Evolutionary conservation across 176 grass and related monocot genomes (phyloP), one percentile per base, ranked within the genome.

Genomic region (Oryza coarctata): DNA sequence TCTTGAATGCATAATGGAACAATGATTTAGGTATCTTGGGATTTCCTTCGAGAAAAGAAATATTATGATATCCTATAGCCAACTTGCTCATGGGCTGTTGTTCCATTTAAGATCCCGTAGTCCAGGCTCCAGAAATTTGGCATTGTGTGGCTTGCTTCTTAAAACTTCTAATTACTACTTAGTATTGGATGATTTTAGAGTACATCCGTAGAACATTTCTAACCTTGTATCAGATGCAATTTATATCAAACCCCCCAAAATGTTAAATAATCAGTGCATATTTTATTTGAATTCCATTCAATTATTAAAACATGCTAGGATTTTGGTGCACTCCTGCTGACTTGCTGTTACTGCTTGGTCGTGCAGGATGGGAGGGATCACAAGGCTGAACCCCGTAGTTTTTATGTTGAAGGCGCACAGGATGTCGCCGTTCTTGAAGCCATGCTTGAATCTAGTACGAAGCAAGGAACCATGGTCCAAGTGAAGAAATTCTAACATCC

Each of bases 351-450:
- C 36, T 65, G 12, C 13, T 44, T 35, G 4, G 6, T 82, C 13
- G 50, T 82, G 62, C 82, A 98, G 95, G 93, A 86, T 73, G 86
- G 63, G n/a, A n/a, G n/a, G 20, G 71, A 69, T 66, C 89, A 98
- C 77, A 82, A 87, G 80, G 90, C 92, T 71, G 90, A 95, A 44
- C 71, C 82, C 14, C 90, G 92, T 9, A 93, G 89, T 88, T 90
- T 70, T 33, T 98, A 93, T 78, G 70, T 85, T 10, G 93, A 98
- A 87, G 93, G 92, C 25, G 95, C 89, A 2, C 82, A 90, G 68
- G 95, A 98, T 66, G 90, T 98, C 30, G 95, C 93, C 3, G 93
- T 98, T 86, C 82, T 95, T 77, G 92, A 98, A 89, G 92, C 93
- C 45, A 98, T 98, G 95, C 89, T 95, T 10, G 90, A 91, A 74